These are phyloP conservation scores for Citrus australasica DNA, from an alignment of 345 rosid species.

Conservation along the genomic window DNA sequence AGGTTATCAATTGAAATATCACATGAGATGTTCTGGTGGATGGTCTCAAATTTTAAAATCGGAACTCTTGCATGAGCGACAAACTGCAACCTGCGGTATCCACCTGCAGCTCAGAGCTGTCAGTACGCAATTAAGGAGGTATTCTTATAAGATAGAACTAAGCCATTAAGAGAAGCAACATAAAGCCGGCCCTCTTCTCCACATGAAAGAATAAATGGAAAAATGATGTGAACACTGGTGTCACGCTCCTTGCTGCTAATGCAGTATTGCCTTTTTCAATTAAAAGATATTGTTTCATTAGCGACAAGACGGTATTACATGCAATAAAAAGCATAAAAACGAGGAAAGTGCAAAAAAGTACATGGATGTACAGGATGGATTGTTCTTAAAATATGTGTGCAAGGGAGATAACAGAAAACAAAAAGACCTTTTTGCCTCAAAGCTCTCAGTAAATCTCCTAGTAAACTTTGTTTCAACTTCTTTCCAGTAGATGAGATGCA, in stretches of 20 bases:
- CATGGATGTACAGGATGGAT: neutral
- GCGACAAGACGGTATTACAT: neutral
- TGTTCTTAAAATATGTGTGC: neutral
- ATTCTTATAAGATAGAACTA: constrained; percentile 3
- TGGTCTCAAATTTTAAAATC: constrained; percentile 62
- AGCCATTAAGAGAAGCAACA: neutral
- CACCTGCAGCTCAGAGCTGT: constrained; percentile 38
- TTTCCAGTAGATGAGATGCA: constrained; percentile 64
- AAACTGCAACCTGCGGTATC: constrained; percentile 49
- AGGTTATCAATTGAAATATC: constrained; percentile 86
- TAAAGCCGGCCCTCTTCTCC: neutral
- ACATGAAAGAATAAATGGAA: neutral
- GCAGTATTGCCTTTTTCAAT: neutral
- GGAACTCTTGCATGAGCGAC: constrained; percentile 75
- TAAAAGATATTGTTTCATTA: neutral
- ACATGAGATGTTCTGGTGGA: constrained; percentile 53
- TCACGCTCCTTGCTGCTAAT: neutral
- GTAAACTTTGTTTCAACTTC: constrained; percentile 57
- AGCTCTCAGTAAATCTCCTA: constrained; percentile 51
- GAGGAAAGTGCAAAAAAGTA: neutral
- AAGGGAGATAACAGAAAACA: neutral
- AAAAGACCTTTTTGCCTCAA: constrained; percentile 52
- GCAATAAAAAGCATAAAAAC: neutral
- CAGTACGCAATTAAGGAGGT: neutral
- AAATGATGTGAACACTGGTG: neutral